phyloP scores from a whole-genome alignment of 805 yeast species.

The Candida ovalis region DNA sequence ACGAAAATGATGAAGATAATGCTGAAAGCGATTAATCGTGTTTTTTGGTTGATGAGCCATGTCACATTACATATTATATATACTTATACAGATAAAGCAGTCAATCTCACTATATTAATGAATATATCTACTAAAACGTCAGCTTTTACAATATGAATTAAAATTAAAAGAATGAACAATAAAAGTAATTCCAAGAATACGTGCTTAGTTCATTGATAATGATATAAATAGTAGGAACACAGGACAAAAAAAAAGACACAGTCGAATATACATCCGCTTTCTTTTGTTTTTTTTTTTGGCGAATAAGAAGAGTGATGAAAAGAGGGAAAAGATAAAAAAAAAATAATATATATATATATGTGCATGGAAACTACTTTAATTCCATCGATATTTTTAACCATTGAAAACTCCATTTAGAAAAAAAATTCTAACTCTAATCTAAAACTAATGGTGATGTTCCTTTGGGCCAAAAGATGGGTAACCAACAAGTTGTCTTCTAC shows the following conservation, averaged over 20 bases:
- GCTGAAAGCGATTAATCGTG: too few relatives aligned
- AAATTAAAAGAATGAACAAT: not conserved
- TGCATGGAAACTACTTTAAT: not conserved
- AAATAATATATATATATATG: not conserved
- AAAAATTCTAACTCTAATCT: not conserved
- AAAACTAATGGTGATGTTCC: conserved; percentile 26
- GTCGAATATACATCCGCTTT: not conserved
- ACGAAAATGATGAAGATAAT: not conserved
- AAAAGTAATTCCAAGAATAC: not conserved
- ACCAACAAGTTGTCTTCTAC: conserved; percentile 92
- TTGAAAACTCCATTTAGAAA: not conserved
- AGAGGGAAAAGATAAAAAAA: not conserved
- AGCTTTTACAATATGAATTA: too few relatives aligned
- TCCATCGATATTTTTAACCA: not conserved
- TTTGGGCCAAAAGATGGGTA: conserved; percentile 64
- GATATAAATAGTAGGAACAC: not conserved
- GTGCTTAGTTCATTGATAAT: not conserved
- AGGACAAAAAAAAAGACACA: not conserved
- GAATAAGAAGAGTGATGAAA: not conserved
- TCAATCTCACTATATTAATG: too few relatives aligned
- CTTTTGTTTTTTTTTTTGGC: not conserved
- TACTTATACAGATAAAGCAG: too few relatives aligned
- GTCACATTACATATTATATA: too few relatives aligned
- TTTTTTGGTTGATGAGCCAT: too few relatives aligned
- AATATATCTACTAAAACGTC: too few relatives aligned